Evolutionary conservation across 805 yeast species (phyloP).

Genomic region (Torulaspora quercuum): DNA sequence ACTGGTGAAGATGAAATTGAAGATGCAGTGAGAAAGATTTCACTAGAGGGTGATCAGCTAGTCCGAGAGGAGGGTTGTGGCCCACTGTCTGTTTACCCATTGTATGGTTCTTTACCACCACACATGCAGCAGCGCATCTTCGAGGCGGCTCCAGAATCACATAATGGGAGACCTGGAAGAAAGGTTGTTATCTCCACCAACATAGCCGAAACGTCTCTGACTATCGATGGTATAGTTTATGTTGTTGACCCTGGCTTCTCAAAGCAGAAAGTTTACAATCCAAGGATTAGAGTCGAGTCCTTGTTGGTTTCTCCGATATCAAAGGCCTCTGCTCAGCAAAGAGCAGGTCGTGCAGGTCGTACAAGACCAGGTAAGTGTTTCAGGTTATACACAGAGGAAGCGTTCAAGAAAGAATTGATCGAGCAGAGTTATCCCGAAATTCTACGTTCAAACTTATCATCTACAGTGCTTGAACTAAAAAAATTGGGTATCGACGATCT

Average conservation of each 20-base stretch:
- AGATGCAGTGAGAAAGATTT: constrained; percentile 87
- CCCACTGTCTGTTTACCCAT: constrained; percentile 83
- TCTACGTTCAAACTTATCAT: constrained; percentile 81
- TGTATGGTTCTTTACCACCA: constrained; percentile 96
- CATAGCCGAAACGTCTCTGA: constrained; percentile 95
- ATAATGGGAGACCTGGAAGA: constrained; percentile 88
- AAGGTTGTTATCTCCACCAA: constrained; percentile 90
- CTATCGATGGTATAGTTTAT: constrained; percentile 95
- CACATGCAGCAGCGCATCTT: constrained; percentile 91
- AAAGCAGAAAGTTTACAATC: constrained; percentile 94
- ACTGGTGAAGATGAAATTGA: constrained; percentile 99
- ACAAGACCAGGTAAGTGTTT: constrained; percentile 98
- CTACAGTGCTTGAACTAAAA: constrained; percentile 88
- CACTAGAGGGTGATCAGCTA: constrained; percentile 84
- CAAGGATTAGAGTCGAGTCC: constrained; percentile 93
- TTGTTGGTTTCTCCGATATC: constrained; percentile 93
- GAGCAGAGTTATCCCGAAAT: constrained; percentile 97
- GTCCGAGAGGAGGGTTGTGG: constrained; percentile 88
- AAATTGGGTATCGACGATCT: constrained; percentile 93
- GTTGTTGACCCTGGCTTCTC: constrained; percentile 98
- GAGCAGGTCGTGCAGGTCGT: constrained; percentile 99
- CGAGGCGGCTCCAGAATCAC: constrained; percentile 76
- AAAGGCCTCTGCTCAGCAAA: constrained; percentile 94
- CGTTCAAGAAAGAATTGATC: constrained; percentile 86
- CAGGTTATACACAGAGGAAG: constrained; percentile 93